Percentiles rank a stretch among this genome's conserved stretches.
Conservation (phyloP, 108 stramenopile species). For the Schizochytrium sp. region DNA sequence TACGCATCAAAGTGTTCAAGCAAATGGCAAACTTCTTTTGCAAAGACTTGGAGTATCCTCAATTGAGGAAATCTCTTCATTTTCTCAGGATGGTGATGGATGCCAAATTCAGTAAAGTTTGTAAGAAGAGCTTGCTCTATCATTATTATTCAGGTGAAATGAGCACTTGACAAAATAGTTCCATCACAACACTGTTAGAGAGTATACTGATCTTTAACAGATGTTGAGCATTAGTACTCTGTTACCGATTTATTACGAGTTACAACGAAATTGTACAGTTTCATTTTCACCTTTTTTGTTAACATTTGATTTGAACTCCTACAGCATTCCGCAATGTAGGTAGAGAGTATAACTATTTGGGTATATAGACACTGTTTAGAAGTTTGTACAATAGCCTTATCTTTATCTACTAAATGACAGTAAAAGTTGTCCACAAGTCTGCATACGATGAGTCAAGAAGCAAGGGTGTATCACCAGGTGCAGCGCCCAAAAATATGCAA, state of each 20-base stretch:
- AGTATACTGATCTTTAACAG: no score
- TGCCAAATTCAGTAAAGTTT: no score
- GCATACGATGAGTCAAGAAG: constrained; percentile 14
- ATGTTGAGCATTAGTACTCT: no score
- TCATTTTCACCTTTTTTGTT: background rate
- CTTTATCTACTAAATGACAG: background rate
- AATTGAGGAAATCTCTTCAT: background rate
- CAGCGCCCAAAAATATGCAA: constrained; percentile 7
- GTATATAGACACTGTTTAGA: no score
- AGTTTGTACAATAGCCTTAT: background rate
- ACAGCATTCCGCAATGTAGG: background rate
- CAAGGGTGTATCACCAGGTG: constrained; percentile 35
- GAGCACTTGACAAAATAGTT: no score
- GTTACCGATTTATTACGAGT: no score
- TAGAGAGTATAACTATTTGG: no score
- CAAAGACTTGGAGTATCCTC: constrained; percentile 12
- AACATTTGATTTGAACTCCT: background rate
- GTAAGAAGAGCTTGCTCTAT: no score
- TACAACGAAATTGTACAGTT: background rate
- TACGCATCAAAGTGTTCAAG: background rate
- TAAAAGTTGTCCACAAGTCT: constrained; percentile 23
- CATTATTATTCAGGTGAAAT: no score
- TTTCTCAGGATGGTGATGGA: no score
- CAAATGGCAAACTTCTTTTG: constrained; percentile 4
- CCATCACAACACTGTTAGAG: no score